These are phyloP conservation scores for Cladophialophora yegresii DNA, from an alignment of 2,329 filamentous ascomycete genomes.

Conservation along the genomic window DNA sequence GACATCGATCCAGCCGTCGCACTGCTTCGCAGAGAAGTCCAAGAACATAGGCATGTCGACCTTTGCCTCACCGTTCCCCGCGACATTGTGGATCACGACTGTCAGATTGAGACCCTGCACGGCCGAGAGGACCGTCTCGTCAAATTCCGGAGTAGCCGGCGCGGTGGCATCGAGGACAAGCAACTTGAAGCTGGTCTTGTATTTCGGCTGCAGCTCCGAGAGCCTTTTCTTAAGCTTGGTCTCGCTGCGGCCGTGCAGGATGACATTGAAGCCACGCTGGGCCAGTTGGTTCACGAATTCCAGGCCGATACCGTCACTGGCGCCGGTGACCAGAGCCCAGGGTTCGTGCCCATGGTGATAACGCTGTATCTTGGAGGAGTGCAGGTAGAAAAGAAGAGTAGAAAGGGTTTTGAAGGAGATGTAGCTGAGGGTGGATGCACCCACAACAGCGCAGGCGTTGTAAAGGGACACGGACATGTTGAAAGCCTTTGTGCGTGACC, in stretches of 20 bases:
- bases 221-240: constrained; percentile 52
- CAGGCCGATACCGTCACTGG: constrained; percentile 59
- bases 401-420: background rate
- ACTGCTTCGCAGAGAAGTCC: constrained; percentile 42
- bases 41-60: constrained; percentile 44
- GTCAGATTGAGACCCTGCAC: constrained; percentile 49
- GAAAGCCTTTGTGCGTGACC: background rate
- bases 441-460: constrained; percentile 14
- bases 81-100: constrained; percentile 61
- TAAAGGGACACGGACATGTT: background rate
- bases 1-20: constrained; percentile 50
- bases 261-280: constrained; percentile 56
- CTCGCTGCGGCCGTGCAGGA: constrained; percentile 59
- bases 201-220: constrained; percentile 44
- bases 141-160: constrained; percentile 31
- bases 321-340: constrained; percentile 57
- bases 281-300: constrained; percentile 56
- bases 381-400: constrained; percentile 14
- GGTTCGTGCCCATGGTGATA: constrained; percentile 30
- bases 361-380: constrained; percentile 18
- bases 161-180: constrained; percentile 51
- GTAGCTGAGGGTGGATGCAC: constrained; percentile 9
- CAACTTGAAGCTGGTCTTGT: constrained; percentile 47
- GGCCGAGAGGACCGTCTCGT: constrained; percentile 37
- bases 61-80: constrained; percentile 42